phyloP scores from a whole-genome alignment of 163 green algal genomes.

The Smithsoniella earleae region DNA sequence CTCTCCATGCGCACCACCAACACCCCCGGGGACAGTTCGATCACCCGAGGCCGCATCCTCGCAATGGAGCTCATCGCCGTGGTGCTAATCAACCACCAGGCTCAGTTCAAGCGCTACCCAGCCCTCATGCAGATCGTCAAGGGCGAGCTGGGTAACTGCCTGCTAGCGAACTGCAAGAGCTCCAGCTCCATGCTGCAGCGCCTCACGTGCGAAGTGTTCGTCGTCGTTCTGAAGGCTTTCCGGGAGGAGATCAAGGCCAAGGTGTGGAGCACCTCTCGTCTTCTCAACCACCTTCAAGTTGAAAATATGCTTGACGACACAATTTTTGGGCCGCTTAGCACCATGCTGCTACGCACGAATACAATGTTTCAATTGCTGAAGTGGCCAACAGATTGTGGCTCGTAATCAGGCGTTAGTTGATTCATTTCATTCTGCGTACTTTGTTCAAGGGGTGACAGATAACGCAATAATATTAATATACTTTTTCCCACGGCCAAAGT shows the following conservation, averaged over 20 bases:
- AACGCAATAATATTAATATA: too few relatives aligned
- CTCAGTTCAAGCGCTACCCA: constrained; percentile 66
- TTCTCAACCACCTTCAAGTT: too few relatives aligned
- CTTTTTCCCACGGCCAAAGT: too few relatives aligned
- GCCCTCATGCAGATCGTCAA: constrained; percentile 77
- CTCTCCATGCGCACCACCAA: constrained; percentile 77
- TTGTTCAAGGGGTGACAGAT: too few relatives aligned
- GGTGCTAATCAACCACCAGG: constrained; percentile 85
- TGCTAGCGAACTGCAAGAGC: constrained; percentile 84
- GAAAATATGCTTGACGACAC: too few relatives aligned
- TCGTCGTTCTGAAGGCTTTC: constrained; percentile 75
- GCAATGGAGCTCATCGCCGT: constrained; percentile 93
- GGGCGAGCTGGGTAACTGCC: constrained; percentile 87
- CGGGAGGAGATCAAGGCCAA: constrained; percentile 70
- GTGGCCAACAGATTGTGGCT: too few relatives aligned
- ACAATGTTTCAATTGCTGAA: too few relatives aligned
- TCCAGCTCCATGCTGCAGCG: constrained; percentile 44
- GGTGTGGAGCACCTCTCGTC: constrained; percentile 40
- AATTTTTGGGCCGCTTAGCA: too few relatives aligned
- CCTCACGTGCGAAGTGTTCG: constrained; percentile 87
- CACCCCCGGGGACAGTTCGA: constrained; percentile 7
- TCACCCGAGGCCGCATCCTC: constrained; percentile 60
- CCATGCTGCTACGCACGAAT: too few relatives aligned
- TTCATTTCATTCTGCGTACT: too few relatives aligned
- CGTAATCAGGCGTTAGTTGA: too few relatives aligned